Conservation (phyloP, 2,329 filamentous ascomycete genomes). For the Pseudogymnoascus pannorum region DNA sequence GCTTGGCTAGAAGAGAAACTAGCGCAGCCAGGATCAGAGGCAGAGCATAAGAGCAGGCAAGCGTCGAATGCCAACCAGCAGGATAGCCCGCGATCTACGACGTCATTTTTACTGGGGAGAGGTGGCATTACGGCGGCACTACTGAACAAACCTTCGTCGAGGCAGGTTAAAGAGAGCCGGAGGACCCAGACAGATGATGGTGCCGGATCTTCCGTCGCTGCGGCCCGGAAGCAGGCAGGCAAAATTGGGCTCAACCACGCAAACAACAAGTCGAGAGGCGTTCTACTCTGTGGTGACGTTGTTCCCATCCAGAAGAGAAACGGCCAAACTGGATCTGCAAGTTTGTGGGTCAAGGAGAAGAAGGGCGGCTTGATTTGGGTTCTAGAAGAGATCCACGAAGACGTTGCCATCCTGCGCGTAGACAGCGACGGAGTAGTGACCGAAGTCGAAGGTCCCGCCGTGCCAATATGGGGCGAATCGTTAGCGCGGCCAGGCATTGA, state of each 20-base stretch:
- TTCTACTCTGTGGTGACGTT: constrained; percentile 93
- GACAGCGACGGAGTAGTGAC: constrained; percentile 71
- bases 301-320: constrained; percentile 96
- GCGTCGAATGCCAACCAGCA: constrained; percentile 20
- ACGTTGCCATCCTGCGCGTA: constrained; percentile 69
- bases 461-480: constrained; percentile 77
- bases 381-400: constrained; percentile 92
- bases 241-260: constrained; percentile 51
- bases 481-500: constrained; percentile 61
- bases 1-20: constrained; percentile 87
- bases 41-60: constrained; percentile 17
- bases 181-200: constrained; percentile 61
- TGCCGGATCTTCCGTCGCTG: constrained; percentile 38
- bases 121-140: constrained; percentile 79
- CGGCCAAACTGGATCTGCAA: constrained; percentile 83
- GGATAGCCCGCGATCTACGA: constrained; percentile 28
- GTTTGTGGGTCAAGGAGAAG: constrained; percentile 98
- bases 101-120: constrained; percentile 60
- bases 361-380: constrained; percentile 93
- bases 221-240: constrained; percentile 33
- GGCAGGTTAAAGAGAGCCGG: constrained; percentile 39
- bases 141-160: constrained; percentile 62
- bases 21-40: constrained; percentile 46
- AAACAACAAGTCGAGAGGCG: constrained; percentile 73
- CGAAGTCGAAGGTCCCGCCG: constrained; percentile 65